phyloP scores from a whole-genome alignment of 2,329 filamentous ascomycete genomes.

The Neurospora sp. region DNA sequence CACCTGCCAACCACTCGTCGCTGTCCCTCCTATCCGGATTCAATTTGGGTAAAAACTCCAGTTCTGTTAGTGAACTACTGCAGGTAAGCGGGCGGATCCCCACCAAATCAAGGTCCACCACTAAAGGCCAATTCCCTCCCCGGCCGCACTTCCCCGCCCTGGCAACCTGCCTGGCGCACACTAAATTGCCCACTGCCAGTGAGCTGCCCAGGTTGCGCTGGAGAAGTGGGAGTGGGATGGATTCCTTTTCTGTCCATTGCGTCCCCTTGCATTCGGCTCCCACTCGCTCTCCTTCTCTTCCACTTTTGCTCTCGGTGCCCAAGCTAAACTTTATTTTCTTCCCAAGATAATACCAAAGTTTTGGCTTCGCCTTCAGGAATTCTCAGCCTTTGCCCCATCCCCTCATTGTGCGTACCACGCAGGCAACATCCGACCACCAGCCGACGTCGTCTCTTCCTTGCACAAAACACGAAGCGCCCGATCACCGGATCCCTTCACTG shows the following conservation, averaged over 20 bases:
- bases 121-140: background rate
- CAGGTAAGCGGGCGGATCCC: slow-evolving; percentile 5
- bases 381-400: background rate
- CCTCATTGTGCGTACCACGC: background rate
- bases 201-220: background rate
- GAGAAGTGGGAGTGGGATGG: background rate
- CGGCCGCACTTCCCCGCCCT: background rate
- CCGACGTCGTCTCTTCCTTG: background rate
- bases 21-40: background rate
- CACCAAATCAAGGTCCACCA: slow-evolving; percentile 2
- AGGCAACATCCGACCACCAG: background rate
- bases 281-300: background rate
- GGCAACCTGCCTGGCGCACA: background rate
- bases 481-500: background rate
- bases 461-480: background rate
- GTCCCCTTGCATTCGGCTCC: background rate
- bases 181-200: background rate
- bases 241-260: background rate
- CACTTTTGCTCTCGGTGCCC: background rate
- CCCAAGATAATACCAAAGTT: background rate
- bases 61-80: background rate
- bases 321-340: background rate
- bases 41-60: background rate
- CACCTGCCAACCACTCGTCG: background rate
- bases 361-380: background rate